Evolutionary conservation across 306 rosid species (phyloP).

Genomic region (Fragaria nilgerrensis): DNA sequence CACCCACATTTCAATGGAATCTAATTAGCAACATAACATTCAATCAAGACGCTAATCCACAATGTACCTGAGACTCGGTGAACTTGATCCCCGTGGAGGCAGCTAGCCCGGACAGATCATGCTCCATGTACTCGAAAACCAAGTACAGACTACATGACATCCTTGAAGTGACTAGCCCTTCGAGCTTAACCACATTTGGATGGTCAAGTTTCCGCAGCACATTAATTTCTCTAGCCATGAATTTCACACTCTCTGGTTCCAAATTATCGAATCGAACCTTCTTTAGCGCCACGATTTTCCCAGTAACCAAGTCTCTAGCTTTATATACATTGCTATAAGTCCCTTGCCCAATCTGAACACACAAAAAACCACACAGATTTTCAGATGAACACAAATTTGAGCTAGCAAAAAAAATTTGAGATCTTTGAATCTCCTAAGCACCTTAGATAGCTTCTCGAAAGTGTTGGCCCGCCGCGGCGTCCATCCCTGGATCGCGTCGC

Average conservation of each 20-base stretch:
- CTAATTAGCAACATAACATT: not conserved
- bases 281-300: constrained; percentile 85
- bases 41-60: not conserved
- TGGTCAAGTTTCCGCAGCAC: constrained; percentile 88
- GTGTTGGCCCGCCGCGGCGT: constrained; percentile 93
- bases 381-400: not conserved
- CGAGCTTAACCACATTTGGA: constrained; percentile 93
- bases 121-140: constrained; percentile 96
- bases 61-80: constrained; percentile 84
- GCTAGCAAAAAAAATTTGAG: not conserved
- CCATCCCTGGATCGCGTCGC: constrained; percentile 91
- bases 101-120: constrained; percentile 94
- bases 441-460: constrained; percentile 94
- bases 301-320: constrained; percentile 75
- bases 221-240: constrained; percentile 98
- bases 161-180: constrained; percentile 95
- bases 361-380: not conserved
- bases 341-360: constrained; percentile 92
- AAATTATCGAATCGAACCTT: constrained; percentile 91
- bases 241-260: constrained; percentile 97
- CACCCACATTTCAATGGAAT: constrained; percentile 11
- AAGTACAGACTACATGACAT: constrained; percentile 97
- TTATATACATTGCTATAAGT: constrained; percentile 98
- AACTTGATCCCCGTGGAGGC: constrained; percentile 78
- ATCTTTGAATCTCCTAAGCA: constrained; percentile 21